Conservation (phyloP, 768 basidiomycete species). For the Coprinopsis marcescibilis region DNA sequence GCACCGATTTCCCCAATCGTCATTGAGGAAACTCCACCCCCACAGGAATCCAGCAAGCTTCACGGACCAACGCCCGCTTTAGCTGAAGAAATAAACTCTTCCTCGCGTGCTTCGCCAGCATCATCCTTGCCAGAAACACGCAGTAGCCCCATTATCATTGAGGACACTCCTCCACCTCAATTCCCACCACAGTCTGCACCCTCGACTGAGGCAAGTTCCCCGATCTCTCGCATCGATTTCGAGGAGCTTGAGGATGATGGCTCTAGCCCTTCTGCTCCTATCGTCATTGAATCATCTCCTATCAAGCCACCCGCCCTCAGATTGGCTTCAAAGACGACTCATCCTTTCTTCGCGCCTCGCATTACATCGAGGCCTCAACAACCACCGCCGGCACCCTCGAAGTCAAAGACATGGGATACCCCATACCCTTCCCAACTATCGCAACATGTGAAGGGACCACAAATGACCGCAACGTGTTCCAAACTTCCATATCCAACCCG, state of each 20-base stretch:
- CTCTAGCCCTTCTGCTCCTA: slow-evolving; percentile 35
- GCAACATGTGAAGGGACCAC: slow-evolving; percentile 61
- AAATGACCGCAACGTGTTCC: slow-evolving; percentile 30
- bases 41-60: no score
- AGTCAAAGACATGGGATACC: slow-evolving; percentile 13
- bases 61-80: no score
- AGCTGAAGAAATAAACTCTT: background rate
- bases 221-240: slow-evolving; percentile 4
- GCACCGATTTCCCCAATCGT: no score
- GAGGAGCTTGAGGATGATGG: slow-evolving; percentile 13
- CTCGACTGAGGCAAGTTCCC: background rate
- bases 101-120: background rate
- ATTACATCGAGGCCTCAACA: slow-evolving; percentile 14
- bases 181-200: background rate
- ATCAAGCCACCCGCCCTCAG: slow-evolving; percentile 17
- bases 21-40: no score
- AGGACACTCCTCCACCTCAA: background rate
- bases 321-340: slow-evolving; percentile 22
- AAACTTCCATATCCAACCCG: background rate
- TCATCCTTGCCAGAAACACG: background rate
- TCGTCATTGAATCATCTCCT: slow-evolving; percentile 40
- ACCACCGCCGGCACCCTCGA: slow-evolving; percentile 7
- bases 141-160: slow-evolving; percentile 12
- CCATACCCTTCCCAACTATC: slow-evolving; percentile 45
- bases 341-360: slow-evolving; percentile 42